These are phyloP conservation scores for Boletellus sp. DNA, from an alignment of 768 basidiomycete species.

Conservation along the genomic window DNA sequence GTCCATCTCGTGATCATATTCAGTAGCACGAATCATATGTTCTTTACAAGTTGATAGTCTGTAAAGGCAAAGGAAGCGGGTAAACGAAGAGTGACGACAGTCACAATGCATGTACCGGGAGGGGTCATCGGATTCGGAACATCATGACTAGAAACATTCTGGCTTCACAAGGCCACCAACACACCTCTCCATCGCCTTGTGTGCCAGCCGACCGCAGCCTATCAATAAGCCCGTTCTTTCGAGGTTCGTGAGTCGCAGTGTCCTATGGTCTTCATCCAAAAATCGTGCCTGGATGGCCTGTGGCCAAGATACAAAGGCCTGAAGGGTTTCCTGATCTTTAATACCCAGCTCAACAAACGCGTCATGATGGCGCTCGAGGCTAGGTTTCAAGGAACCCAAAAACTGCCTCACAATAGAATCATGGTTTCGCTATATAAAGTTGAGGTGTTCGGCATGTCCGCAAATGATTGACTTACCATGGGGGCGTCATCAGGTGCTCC, in stretches of 20 bases:
- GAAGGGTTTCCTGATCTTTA: slow-evolving; percentile 18
- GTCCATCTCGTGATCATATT: slow-evolving; percentile 22
- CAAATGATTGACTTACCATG: slow-evolving; percentile 7
- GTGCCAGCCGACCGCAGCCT: slow-evolving; percentile 3
- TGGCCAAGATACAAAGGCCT: slow-evolving; percentile 24
- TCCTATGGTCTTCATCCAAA: slow-evolving; percentile 8
- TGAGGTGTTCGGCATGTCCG: background rate
- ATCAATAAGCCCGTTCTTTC: slow-evolving; percentile 19
- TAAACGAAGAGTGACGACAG: background rate
- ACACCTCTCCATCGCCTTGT: slow-evolving; percentile 3
- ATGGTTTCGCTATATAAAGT: background rate
- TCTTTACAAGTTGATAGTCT: slow-evolving; percentile 2
- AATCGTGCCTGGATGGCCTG: slow-evolving; percentile 11
- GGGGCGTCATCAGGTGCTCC: background rate
- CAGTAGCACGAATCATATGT: slow-evolving; percentile 19
- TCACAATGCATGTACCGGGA: background rate
- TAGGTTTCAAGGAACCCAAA: slow-evolving; percentile 19
- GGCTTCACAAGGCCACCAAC: background rate
- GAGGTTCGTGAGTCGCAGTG: slow-evolving; percentile 19
- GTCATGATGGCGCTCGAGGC: slow-evolving; percentile 17
- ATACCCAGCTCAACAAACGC: slow-evolving; percentile 22
- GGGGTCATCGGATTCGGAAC: background rate
- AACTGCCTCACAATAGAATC: slow-evolving; percentile 9
- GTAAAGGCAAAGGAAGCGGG: slow-evolving; percentile 4
- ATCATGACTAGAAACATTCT: background rate